Percentiles rank a stretch among this genome's conserved stretches.
These are phyloP conservation scores for Penicillium samsonianum DNA, from an alignment of 495 filamentous ascomycete genomes.

Conservation along the genomic window DNA sequence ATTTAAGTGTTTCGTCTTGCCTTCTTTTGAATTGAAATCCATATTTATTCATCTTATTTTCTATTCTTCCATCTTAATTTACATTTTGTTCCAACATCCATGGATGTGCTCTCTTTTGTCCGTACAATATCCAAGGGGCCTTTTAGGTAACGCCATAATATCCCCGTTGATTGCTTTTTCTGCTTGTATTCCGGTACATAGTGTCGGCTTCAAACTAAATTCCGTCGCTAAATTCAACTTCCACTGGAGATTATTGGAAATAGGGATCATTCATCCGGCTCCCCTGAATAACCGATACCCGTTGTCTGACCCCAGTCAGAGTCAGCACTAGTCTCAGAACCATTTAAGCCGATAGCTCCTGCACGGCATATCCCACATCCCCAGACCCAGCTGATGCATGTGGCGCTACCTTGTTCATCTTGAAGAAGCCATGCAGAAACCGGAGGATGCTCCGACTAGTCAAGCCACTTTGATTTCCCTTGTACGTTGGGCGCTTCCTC, in stretches of 20 bases:
- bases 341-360: background rate
- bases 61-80: background rate
- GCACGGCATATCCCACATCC: background rate
- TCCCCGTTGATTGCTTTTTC: no score
- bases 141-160: no score
- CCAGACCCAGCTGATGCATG: background rate
- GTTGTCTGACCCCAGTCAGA: background rate
- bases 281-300: background rate
- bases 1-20: background rate
- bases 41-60: background rate
- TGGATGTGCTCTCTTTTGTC: no score
- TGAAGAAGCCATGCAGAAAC: slow-evolving; percentile 10
- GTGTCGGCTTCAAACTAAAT: no score
- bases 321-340: background rate
- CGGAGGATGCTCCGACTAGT: slow-evolving; percentile 25
- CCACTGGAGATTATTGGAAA: no score
- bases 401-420: background rate
- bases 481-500: background rate
- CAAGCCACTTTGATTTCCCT: slow-evolving; percentile 7
- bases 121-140: no score
- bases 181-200: no score
- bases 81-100: no score
- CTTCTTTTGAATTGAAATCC: background rate
- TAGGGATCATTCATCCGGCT: no score
- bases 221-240: no score